phyloP scores from a whole-genome alignment of 306 rosid species.

The Castanospermum australe region DNA sequence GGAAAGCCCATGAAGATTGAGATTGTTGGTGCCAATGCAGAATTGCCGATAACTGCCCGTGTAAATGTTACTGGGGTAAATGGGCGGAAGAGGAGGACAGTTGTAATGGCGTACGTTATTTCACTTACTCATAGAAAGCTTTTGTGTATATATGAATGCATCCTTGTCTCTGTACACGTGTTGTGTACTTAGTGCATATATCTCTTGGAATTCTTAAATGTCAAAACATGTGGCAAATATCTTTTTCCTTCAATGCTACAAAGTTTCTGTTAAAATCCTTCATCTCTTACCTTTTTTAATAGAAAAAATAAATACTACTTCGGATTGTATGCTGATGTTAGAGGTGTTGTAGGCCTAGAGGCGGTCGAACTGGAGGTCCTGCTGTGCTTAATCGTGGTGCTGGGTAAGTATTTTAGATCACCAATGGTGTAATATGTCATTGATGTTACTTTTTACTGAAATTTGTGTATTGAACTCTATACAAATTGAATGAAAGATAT shows the following conservation, averaged over 20 bases:
- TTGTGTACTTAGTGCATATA: neutral
- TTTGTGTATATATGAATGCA: neutral
- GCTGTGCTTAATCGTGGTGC: conserved; percentile 49
- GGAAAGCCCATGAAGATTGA: conserved; percentile 97
- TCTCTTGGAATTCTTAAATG: neutral
- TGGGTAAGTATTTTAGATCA: conserved; percentile 48
- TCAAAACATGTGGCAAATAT: neutral
- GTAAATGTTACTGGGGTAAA: conserved; percentile 80
- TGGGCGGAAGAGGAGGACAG: conserved; percentile 84
- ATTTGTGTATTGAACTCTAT: neutral
- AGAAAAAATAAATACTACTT: neutral
- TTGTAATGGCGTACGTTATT: conserved; percentile 72
- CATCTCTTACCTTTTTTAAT: neutral
- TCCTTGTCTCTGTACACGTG: neutral
- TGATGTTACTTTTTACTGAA: neutral
- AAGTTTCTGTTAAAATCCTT: neutral
- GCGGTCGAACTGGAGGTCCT: conserved; percentile 48
- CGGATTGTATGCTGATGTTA: conserved; percentile 17
- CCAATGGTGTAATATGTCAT: neutral
- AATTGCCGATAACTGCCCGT: conserved; percentile 73
- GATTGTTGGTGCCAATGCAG: conserved; percentile 70
- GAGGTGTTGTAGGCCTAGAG: conserved; percentile 57
- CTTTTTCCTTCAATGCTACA: neutral
- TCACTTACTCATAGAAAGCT: neutral
- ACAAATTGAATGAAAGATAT: neutral